These are phyloP conservation scores for Ananas comosus DNA, from an alignment of 176 grass and related monocot genomes.

Conservation along the genomic window DNA sequence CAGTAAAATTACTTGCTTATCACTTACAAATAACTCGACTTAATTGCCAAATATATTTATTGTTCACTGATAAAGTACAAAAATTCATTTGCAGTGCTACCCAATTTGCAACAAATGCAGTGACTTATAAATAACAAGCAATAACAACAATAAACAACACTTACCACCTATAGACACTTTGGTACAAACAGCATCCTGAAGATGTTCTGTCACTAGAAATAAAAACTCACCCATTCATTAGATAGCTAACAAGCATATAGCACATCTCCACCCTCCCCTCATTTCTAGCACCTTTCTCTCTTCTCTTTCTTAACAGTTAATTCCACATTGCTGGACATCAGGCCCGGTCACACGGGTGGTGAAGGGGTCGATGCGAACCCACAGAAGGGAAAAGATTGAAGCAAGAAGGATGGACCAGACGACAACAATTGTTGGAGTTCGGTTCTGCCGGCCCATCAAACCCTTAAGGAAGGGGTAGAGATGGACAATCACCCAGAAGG, in stretches of 20 bases:
- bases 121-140: not conserved
- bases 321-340: slow-evolving; percentile 35
- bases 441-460: slow-evolving; percentile 69
- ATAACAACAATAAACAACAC: not conserved
- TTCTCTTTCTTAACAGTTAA: slow-evolving; percentile 50
- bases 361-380: slow-evolving; percentile 81
- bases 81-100: not conserved
- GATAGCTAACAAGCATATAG: not conserved
- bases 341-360: slow-evolving; percentile 66
- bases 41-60: slow-evolving; percentile 1
- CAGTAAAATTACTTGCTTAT: slow-evolving; percentile 5
- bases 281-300: slow-evolving; percentile 17
- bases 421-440: slow-evolving; percentile 59
- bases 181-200: not conserved
- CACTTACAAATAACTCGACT: slow-evolving; percentile 10
- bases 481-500: slow-evolving; percentile 75
- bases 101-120: not conserved
- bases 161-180: not conserved
- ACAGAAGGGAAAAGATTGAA: slow-evolving; percentile 68
- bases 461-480: slow-evolving; percentile 81
- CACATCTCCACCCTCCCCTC: slow-evolving; percentile 1
- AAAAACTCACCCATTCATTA: not conserved
- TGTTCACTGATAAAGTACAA: slow-evolving; percentile 1
- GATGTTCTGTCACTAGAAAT: slow-evolving; percentile 1
- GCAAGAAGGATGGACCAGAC: slow-evolving; percentile 76